Base-by-base conservation (phyloP, 208 protist species). In the Naegleria gruberi region DNA sequence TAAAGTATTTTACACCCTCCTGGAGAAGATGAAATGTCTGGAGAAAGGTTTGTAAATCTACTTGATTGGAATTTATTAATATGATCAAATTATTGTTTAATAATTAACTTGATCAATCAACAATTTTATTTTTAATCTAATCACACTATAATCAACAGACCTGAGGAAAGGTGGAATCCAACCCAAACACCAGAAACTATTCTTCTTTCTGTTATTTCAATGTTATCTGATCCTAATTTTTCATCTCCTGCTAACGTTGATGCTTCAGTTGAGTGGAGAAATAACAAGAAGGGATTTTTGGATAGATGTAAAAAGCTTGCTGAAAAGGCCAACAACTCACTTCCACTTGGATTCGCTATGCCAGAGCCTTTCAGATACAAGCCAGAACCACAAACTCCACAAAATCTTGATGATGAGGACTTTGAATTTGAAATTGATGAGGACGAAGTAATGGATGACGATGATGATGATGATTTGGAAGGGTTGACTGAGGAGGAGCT, bases 101-200 rank as follows among this genome's bases (percentile, higher is more conserved):
- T n/a, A n/a, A n/a, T n/a, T n/a, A n/a, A n/a, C n/a, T n/a, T n/a
- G n/a, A n/a, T n/a, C n/a, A n/a, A n/a, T n/a, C n/a, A n/a, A n/a
- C n/a, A n/a, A n/a, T n/a, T n/a, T n/a, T n/a, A n/a, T n/a, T n/a
- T 90, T 45, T 41, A 12, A 55, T 19, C 8, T 55, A 15, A 19
- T 55, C 15, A 55, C 46, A 55, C 46, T 55, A 19, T 55, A 55
- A 55, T n/a, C n/a, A n/a, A n/a, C 97, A 93, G 3, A 95, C 96
- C 12, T 30, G 96, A 97, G 95, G 98, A 99, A 95, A 94, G 97
- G 34, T 99, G 98, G 97, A 96, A 95, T 30, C 98, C 98, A 17
- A 95, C 98, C 30, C 97, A 98, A 91, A 97, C 96, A 0, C 95
- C 99, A 73, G 95, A 96, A 57, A 98, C 96, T 4, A 97, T 99